phyloP scores from a whole-genome alignment of 2,329 filamentous ascomycete species.

The Arthrinium phaeospermum region DNA sequence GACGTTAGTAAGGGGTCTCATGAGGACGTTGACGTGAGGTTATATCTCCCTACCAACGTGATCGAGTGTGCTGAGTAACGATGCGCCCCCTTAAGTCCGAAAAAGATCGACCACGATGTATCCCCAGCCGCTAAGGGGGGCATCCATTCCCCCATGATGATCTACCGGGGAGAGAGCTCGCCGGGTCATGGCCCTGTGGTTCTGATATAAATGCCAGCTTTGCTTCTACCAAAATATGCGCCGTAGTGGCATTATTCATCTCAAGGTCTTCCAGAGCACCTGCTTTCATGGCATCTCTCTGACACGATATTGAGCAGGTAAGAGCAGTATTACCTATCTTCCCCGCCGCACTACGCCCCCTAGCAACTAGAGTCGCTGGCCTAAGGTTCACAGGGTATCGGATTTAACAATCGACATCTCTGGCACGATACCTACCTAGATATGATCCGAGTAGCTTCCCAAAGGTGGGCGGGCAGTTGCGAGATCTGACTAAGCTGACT shows the following conservation, averaged over 20 bases:
- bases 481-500: constrained; percentile 5
- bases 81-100: background rate
- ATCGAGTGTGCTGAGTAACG: background rate
- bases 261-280: background rate
- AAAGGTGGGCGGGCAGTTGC: background rate
- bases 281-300: background rate
- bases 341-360: background rate
- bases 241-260: background rate
- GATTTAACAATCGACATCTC: background rate
- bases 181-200: background rate
- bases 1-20: background rate
- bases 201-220: background rate
- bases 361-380: background rate
- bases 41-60: background rate
- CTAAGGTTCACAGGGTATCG: background rate
- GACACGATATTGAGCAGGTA: background rate
- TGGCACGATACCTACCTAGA: background rate
- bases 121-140: background rate
- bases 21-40: background rate
- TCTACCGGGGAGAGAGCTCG: background rate
- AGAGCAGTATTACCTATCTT: background rate
- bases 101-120: background rate
- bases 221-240: background rate
- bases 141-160: background rate
- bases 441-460: background rate